Conservation (phyloP, 2,329 filamentous ascomycete species). For the Pseudohalonectria lignicola region DNA sequence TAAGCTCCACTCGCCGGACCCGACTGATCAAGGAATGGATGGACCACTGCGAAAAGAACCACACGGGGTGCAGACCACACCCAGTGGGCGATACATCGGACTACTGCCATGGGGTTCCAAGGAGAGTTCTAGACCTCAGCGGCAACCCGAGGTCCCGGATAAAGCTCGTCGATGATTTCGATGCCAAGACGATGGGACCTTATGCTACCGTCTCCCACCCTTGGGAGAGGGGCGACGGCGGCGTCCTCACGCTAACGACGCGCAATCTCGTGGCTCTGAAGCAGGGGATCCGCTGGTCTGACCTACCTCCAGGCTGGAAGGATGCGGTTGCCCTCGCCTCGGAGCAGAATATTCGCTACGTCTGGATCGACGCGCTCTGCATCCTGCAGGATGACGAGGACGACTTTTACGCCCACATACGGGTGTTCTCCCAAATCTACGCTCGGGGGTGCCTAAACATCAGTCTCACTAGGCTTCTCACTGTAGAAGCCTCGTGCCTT, state of each 20-base stretch:
- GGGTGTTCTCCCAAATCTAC: neutral
- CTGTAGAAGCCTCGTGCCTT: neutral
- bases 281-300: neutral
- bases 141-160: constrained; percentile 3
- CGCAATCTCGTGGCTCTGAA: neutral
- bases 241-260: neutral
- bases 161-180: neutral
- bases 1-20: neutral
- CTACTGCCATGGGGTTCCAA: no score
- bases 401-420: constrained; percentile 7
- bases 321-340: constrained; percentile 3
- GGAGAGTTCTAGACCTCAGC: constrained; percentile 1
- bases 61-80: no score
- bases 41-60: neutral
- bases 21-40: constrained; percentile 1
- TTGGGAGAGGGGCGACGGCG: neutral
- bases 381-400: constrained; percentile 6
- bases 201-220: neutral
- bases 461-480: no score
- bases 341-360: constrained; percentile 1
- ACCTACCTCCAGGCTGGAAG: constrained; percentile 2
- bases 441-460: neutral
- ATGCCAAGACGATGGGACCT: neutral
- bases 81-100: no score
- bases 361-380: constrained; percentile 5